phyloP scores from a whole-genome alignment of 31 red algal genomes.

The Porphyra umbilicalis region DNA sequence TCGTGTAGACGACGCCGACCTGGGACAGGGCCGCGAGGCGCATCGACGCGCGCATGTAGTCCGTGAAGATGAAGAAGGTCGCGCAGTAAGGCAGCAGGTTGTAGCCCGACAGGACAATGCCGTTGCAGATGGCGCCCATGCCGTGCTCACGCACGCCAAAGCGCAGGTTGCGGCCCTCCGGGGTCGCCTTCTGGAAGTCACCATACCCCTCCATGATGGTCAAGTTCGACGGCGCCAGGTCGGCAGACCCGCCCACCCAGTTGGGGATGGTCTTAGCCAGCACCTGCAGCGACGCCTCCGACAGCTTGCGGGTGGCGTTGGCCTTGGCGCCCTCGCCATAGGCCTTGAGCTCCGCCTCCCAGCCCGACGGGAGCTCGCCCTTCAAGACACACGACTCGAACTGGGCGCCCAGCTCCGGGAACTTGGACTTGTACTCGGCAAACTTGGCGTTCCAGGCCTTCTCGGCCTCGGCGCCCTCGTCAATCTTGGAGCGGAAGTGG shows the following conservation, averaged over 20 bases:
- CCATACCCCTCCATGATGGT: constrained; percentile 78
- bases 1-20: constrained; percentile 55
- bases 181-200: constrained; percentile 54
- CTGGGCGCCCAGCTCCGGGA: constrained; percentile 70
- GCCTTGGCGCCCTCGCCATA: constrained; percentile 28
- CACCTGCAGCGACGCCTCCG: constrained; percentile 63
- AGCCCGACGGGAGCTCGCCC: constrained; percentile 41
- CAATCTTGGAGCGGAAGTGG: constrained; percentile 55
- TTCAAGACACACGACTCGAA: constrained; percentile 76
- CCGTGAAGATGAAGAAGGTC: constrained; percentile 98
- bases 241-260: constrained; percentile 88
- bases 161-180: constrained; percentile 63
- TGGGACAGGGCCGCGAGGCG: constrained; percentile 77
- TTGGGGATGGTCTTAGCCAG: constrained; percentile 61
- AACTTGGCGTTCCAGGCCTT: constrained; percentile 47
- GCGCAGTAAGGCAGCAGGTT: constrained; percentile 78
- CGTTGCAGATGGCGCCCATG: constrained; percentile 86
- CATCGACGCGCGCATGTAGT: constrained; percentile 79
- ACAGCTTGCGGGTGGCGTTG: constrained; percentile 73
- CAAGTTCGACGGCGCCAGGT: constrained; percentile 75
- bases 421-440: constrained; percentile 60
- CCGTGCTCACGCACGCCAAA: constrained; percentile 94
- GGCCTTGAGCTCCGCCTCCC: constrained; percentile 56
- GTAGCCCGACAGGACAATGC: constrained; percentile 45
- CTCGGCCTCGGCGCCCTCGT: constrained; percentile 45